Evolutionary conservation across 441 rosid genomes (phyloP).

Genomic region (Erysimum cheiri): DNA sequence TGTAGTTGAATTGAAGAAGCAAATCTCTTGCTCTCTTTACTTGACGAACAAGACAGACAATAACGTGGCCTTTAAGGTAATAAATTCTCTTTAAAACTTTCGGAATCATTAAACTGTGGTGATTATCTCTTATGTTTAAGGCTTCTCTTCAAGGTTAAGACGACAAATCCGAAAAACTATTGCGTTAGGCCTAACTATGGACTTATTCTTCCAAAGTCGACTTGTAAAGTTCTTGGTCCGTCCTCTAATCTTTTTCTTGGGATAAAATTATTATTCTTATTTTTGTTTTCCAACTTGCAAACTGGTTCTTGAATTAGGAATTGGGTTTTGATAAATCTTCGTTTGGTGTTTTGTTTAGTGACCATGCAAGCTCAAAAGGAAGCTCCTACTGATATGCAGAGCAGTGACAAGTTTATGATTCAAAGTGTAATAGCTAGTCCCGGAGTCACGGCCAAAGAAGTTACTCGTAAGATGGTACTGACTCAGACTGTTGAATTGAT

Average conservation of each 20-base stretch:
- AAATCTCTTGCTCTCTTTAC: conserved; percentile 69
- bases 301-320: background rate
- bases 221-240: conserved; percentile 66
- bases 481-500: background rate
- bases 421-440: conserved; percentile 65
- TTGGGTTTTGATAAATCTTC: background rate
- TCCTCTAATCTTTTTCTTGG: conserved; percentile 5
- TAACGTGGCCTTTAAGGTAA: background rate
- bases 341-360: conserved; percentile 48
- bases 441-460: conserved; percentile 59
- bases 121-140: conserved; percentile 25
- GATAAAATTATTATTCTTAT: background rate
- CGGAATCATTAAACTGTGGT: background rate
- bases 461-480: conserved; percentile 71
- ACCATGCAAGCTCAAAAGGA: conserved; percentile 95
- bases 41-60: conserved; percentile 32
- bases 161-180: conserved; percentile 78
- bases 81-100: no score
- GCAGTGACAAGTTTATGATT: conserved; percentile 85
- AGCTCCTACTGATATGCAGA: conserved; percentile 77
- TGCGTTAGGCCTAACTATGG: conserved; percentile 81
- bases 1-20: conserved; percentile 74
- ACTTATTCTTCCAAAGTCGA: conserved; percentile 59
- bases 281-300: background rate
- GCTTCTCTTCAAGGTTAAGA: conserved; percentile 60